Conservation (phyloP, 805 yeast species). For the Nakazawaea holstii region DNA sequence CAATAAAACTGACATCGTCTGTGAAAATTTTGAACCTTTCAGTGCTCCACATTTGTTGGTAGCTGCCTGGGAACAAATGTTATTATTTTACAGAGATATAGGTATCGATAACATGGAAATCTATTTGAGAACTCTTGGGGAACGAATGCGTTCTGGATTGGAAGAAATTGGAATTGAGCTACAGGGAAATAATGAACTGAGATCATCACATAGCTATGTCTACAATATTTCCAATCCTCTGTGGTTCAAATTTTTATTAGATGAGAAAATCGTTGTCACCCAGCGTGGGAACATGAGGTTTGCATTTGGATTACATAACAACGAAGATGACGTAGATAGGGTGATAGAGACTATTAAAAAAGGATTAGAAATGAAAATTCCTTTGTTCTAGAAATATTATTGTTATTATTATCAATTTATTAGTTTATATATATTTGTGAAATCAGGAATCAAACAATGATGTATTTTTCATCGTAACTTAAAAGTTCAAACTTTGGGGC, state of each 20-base stretch:
- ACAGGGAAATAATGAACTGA: not conserved
- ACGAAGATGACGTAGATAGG: not conserved
- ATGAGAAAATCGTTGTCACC: not conserved
- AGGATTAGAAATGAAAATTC: not conserved
- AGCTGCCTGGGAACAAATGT: not conserved
- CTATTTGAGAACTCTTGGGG: not conserved
- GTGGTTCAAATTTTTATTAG: not conserved
- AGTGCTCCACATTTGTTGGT: constrained; percentile 14
- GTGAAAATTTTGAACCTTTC: constrained; percentile 30
- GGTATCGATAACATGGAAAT: constrained; percentile 1
- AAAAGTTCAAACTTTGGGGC: not conserved
- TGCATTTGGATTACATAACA: not conserved
- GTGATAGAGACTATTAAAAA: not conserved
- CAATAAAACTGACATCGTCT: constrained; percentile 25
- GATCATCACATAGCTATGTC: constrained; percentile 1
- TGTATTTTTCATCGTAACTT: not conserved
- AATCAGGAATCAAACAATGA: not conserved
- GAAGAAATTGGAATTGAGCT: not conserved
- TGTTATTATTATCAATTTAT: not conserved
- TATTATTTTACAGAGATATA: not conserved
- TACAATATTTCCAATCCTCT: constrained; percentile 1
- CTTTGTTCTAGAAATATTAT: not conserved
- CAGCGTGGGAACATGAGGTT: not conserved
- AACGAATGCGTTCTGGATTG: not conserved
- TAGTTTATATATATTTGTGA: not conserved